Base-by-base conservation (phyloP, 805 yeast species). In the Lipomyces starkeyi region DNA sequence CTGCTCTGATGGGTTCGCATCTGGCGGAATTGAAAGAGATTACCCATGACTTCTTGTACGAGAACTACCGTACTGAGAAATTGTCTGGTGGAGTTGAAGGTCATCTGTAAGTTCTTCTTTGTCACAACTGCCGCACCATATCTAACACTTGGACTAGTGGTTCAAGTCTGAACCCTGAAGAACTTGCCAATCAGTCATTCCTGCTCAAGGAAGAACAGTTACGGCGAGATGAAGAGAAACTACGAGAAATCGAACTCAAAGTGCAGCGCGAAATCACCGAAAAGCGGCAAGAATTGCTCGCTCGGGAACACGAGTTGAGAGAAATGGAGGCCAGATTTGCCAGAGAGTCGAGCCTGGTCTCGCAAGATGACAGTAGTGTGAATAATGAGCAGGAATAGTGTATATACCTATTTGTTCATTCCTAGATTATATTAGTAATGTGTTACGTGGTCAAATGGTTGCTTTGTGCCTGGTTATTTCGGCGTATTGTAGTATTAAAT, bases 1-100 rank as follows among this genome's bases (percentile, higher is more conserved):
- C 88, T 59, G 94, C 90, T 2, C 77, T 91, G 54, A 86, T 91
- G 75, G 96, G 96, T 6, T 86, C 93, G n/a, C 97, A 91, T 76
- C 81, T 91, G 72, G 90, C 88, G 76, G 95, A 90, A 74, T 86
- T 90, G 75, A 90, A 90, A 79, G 96, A 91, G 74, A 82, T 90
- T 67, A 91, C 96, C 35, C 92, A 89, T 74, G 91, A 87, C 73
- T 83, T 87, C 78, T 79, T 90, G 64, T 90, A 90, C 78, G 96
- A 90, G 76, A 87, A 88, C 66, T 90, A 90, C 77, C 85, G 97
- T 80, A 88, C 95, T 25, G 93, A 90, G 76, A 84, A 90, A 74
- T 82, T 91, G 73, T 86, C 91, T 7, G 66, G 67, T 56, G 70
- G 74, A 27, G 74, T 66, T 49, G 70, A 63, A 14, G 63, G 65